Evolutionary conservation across 202 grass and related monocot genomes (phyloP), one percentile per base, ranked within the genome.

Genomic region (Brachypodium distachyon): DNA sequence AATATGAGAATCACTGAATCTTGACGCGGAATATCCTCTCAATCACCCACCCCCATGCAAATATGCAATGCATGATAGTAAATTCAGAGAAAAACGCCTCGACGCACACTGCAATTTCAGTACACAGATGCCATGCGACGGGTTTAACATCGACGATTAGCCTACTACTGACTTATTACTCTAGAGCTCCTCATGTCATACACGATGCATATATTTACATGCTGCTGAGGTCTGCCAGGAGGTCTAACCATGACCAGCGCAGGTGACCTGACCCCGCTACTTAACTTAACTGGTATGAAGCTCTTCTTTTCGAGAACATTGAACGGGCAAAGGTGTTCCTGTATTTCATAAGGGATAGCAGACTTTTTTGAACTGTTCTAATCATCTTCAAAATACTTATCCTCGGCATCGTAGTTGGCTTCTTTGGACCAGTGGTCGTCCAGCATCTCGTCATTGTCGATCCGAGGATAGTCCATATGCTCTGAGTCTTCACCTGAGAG

Each of bases 391-490:
- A 94, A 94, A 70, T 92, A 97, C 78, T 94, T 92, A 21, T 97
- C 84, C 76, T 97, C 91, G 0, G 91, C 91, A 7, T 94, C 94
- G 12, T 90, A 84, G 77, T 92, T 97, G 52, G 91, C 91, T 88
- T 94, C 94, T 38, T 41, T 90, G 28, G 80, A 83, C 94, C 94
- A 94, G 57, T 97, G 84, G 71, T 97, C 94, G 64, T 97, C 91
- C 46, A 94, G 39, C 48, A 86, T 86, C 84, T 97, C 89, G 25
- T 97, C 82, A 17, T 92, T 90, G 63, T 97, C 91, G 4, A 97
- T 97, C 75, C 60, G 80, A 14, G 84, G 85, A 26, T 97, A 97
- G 83, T 94, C 84, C 53, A 90, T 83, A 44, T 90, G 72, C 49
- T 89, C 79, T 0, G 79, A 74, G 48, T 97, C 94, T 67, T 97